Percentiles rank a stretch among this genome's conserved stretches.
Evolutionary conservation across 768 basidiomycete species (phyloP).

Genomic region (Leccinum disarticulatum): DNA sequence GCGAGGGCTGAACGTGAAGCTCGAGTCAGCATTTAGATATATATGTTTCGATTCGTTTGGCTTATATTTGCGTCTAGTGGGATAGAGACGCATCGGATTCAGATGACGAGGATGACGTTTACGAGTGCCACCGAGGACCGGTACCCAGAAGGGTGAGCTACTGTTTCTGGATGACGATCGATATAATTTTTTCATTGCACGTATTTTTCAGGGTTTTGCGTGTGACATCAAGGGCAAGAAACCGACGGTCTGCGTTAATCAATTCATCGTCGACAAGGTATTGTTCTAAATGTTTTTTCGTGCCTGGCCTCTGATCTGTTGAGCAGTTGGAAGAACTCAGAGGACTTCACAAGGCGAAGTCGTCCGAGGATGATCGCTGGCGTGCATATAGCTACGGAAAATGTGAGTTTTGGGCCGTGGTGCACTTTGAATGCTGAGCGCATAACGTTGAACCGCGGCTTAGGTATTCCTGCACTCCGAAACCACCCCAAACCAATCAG

Average conservation of each 20-base stretch:
- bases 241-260: conserved; percentile 51
- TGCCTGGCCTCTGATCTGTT: conserved; percentile 1
- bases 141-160: conserved; percentile 33
- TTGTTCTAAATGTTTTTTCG: not conserved
- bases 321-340: conserved; percentile 64
- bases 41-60: not conserved
- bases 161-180: not conserved
- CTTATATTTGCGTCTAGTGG: conserved; percentile 24
- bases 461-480: conserved; percentile 61
- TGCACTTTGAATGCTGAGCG: not conserved
- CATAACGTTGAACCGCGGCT: conserved; percentile 3
- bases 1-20: conserved; percentile 51
- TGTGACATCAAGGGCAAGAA: conserved; percentile 53
- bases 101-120: conserved; percentile 32
- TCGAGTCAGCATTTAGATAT: conserved; percentile 34
- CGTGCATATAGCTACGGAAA: conserved; percentile 63
- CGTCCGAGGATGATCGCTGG: conserved; percentile 64
- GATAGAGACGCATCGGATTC: conserved; percentile 36
- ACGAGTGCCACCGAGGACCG: conserved; percentile 18
- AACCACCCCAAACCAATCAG: conserved; percentile 58
- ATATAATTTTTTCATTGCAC: not conserved
- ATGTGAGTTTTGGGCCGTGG: conserved; percentile 41
- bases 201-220: conserved; percentile 52
- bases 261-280: conserved; percentile 75
- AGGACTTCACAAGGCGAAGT: conserved; percentile 61